Conservation (phyloP, 2,329 filamentous ascomycete genomes). For the Xylaria polymorpha region DNA sequence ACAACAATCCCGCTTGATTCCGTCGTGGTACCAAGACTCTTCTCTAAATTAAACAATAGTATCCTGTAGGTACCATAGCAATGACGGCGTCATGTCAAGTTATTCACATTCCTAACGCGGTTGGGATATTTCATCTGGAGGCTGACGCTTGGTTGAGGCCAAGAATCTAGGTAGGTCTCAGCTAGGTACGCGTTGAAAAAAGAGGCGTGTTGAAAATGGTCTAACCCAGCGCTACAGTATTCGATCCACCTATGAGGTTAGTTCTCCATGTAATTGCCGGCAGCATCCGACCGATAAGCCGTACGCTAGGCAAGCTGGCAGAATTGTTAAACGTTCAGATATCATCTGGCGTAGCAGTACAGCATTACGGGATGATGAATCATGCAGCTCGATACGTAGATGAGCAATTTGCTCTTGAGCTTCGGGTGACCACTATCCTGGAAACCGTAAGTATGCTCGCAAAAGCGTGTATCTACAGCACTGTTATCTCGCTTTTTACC, state of each 20-base stretch:
- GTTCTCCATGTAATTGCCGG: constrained; percentile 14
- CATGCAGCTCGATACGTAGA: neutral
- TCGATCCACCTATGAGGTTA: constrained; percentile 3
- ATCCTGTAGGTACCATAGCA: neutral
- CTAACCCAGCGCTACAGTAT: neutral
- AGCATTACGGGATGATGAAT: neutral
- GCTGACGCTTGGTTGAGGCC: constrained; percentile 17
- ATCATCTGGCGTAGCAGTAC: neutral
- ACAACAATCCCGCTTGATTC: constrained; percentile 8
- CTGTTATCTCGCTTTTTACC: no score
- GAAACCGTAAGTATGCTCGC: neutral
- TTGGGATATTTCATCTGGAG: constrained; percentile 9
- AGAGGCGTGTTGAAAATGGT: neutral
- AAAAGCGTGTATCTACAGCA: neutral
- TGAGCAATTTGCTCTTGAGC: neutral
- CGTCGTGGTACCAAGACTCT: neutral
- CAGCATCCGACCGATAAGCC: constrained; percentile 26
- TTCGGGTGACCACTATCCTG: neutral
- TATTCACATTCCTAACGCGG: constrained; percentile 34
- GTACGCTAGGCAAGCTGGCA: constrained; percentile 12
- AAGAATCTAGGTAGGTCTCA: constrained; percentile 26
- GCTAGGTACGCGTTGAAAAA: constrained; percentile 14
- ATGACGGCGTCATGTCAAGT: constrained; percentile 5
- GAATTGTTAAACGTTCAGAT: neutral
- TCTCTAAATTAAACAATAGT: neutral